Evolutionary conservation across 2,329 filamentous ascomycete species (phyloP).

Genomic region (Fusarium acutatum): DNA sequence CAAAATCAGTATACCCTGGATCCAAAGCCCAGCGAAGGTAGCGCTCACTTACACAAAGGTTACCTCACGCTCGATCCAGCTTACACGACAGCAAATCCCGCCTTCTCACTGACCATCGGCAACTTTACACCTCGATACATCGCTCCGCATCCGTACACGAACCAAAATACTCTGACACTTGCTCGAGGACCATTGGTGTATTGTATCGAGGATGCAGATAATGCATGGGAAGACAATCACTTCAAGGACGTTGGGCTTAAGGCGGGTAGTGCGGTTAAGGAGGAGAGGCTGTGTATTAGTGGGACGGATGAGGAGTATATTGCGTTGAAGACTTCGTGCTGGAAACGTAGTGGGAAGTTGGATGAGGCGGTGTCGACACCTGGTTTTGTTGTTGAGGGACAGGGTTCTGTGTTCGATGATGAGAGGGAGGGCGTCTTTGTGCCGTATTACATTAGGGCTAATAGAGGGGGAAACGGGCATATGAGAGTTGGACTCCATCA

Average conservation of each 20-base stretch:
- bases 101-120: slow-evolving; percentile 49
- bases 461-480: slow-evolving; percentile 16
- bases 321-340: slow-evolving; percentile 14
- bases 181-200: slow-evolving; percentile 68
- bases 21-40: slow-evolving; percentile 41
- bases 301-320: slow-evolving; percentile 16
- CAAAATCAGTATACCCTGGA: slow-evolving; percentile 44
- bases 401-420: neutral
- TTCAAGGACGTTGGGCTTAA: slow-evolving; percentile 19
- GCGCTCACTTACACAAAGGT: slow-evolving; percentile 48
- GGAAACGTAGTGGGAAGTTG: neutral
- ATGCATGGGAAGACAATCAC: slow-evolving; percentile 19
- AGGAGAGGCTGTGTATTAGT: neutral
- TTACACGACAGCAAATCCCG: slow-evolving; percentile 50
- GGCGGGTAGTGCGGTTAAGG: neutral
- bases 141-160: slow-evolving; percentile 63
- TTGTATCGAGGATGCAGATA: slow-evolving; percentile 62
- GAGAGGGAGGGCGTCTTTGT: neutral
- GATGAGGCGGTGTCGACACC: neutral
- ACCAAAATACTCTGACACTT: slow-evolving; percentile 62
- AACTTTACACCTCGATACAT: slow-evolving; percentile 59
- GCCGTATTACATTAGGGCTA: slow-evolving; percentile 24
- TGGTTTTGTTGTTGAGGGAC: neutral
- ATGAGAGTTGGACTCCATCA: slow-evolving; percentile 22
- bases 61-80: slow-evolving; percentile 57